Evolutionary conservation across 177 flowering plant genomes (phyloP).

Genomic region (Vitis hybrid): DNA sequence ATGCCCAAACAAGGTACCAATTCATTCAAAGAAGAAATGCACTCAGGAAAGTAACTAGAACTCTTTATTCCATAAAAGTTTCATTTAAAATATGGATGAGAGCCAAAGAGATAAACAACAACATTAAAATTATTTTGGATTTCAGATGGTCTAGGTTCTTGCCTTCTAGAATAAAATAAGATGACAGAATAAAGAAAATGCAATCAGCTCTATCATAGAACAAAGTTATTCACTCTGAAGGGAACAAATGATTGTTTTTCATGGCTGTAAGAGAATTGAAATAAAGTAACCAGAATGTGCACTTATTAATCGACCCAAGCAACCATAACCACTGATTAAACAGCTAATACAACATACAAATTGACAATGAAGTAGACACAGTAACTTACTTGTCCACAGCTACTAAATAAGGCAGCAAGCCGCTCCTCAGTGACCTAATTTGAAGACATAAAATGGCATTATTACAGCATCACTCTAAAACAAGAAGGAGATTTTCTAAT

Average conservation of each 20-base stretch:
- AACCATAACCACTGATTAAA: not conserved
- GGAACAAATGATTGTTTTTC: no score
- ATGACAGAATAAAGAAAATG: not conserved
- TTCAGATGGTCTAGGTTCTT: not conserved
- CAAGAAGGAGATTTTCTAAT: not conserved
- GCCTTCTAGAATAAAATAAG: not conserved
- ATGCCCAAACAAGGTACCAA: no score
- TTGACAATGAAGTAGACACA: not conserved
- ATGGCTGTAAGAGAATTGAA: not conserved
- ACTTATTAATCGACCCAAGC: not conserved
- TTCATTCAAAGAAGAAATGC: no score
- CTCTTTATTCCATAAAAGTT: no score
- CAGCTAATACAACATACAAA: not conserved
- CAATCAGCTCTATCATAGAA: not conserved
- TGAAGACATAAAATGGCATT: conserved; percentile 3
- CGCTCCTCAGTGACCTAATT: conserved; percentile 88
- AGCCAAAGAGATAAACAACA: not conserved
- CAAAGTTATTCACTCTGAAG: not conserved
- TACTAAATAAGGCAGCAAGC: conserved; percentile 80
- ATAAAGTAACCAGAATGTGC: not conserved
- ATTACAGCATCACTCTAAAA: not conserved
- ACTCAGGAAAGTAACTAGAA: no score
- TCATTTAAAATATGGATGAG: no score
- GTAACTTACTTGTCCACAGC: conserved; percentile 80
- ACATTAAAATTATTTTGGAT: not conserved